phyloP scores from a whole-genome alignment of 208 protist species.

The Trypanosoma cruzi region DNA sequence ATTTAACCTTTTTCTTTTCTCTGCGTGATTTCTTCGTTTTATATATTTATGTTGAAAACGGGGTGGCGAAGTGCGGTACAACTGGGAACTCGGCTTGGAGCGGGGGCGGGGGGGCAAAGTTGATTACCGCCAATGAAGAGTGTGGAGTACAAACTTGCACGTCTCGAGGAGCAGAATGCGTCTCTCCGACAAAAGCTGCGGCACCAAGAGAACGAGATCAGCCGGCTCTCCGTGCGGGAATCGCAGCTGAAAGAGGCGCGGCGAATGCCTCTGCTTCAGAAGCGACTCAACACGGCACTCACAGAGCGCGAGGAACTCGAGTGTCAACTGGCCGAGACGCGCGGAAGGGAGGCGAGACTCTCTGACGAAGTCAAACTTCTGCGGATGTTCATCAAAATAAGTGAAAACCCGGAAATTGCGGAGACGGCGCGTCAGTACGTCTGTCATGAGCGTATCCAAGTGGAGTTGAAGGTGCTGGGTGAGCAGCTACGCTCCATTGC shows the following conservation, averaged over 20 bases:
- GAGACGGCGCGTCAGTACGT: conserved; percentile 31
- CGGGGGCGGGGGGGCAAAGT: background rate
- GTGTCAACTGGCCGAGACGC: conserved; percentile 36
- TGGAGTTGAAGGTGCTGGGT: conserved; percentile 36
- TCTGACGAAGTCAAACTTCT: conserved; percentile 48
- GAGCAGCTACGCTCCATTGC: conserved; percentile 27
- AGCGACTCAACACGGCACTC: conserved; percentile 33
- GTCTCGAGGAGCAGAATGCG: conserved; percentile 33
- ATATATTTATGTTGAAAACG: background rate
- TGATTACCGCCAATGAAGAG: conserved; percentile 5
- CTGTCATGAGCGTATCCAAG: conserved; percentile 26
- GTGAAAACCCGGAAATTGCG: conserved; percentile 39
- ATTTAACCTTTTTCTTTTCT: background rate
- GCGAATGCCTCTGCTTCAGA: conserved; percentile 37
- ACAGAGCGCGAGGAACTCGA: conserved; percentile 32
- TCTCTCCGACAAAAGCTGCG: conserved; percentile 27
- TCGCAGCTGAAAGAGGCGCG: conserved; percentile 35
- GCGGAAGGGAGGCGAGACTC: conserved; percentile 32
- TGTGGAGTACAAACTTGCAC: conserved; percentile 19
- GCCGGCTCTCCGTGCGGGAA: conserved; percentile 27
- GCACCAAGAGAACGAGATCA: conserved; percentile 32
- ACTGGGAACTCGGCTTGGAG: background rate
- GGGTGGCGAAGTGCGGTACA: background rate
- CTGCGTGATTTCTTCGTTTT: background rate
- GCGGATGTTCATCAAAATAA: conserved; percentile 42